These are phyloP conservation scores for Coniferiporia weirii DNA, from an alignment of 1,284 basidiomycete species.

Conservation along the genomic window DNA sequence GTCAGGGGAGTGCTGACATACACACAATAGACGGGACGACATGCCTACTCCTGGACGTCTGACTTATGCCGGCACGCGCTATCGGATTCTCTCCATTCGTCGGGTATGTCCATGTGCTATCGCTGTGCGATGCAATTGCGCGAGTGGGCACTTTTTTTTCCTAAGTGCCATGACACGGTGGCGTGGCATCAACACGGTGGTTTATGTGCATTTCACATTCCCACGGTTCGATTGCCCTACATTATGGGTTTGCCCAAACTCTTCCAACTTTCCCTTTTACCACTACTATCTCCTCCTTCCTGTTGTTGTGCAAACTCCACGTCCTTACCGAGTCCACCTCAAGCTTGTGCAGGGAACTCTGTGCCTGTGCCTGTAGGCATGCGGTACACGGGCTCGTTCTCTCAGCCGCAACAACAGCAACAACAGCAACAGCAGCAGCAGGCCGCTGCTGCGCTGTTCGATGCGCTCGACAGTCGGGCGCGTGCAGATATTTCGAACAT, in stretches of 20 bases:
- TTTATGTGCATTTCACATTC: too few species aligned
- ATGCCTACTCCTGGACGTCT: conserved; percentile 14
- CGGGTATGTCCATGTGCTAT: conserved; percentile 6
- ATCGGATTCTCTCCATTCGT: conserved; percentile 6
- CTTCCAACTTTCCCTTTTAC: too few species aligned
- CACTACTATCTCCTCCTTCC: too few species aligned
- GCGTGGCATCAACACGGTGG: too few species aligned
- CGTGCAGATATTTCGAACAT: conserved; percentile 60
- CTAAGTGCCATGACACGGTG: too few species aligned
- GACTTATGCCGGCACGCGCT: conserved; percentile 13
- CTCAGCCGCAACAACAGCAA: conserved; percentile 28
- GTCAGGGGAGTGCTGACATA: background rate
- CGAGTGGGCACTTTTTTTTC: too few species aligned
- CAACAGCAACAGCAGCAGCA: conserved; percentile 18
- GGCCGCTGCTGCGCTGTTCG: conserved; percentile 45
- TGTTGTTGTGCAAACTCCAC: conserved; percentile 43
- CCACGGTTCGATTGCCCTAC: too few species aligned
- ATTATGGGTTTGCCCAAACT: too few species aligned
- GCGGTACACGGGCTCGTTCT: conserved; percentile 53
- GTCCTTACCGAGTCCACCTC: conserved; percentile 63
- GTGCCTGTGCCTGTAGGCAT: conserved; percentile 49
- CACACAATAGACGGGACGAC: conserved; percentile 1
- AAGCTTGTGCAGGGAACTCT: conserved; percentile 53
- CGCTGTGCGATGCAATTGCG: too few species aligned
- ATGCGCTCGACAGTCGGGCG: conserved; percentile 44